Evolutionary conservation across 2,329 filamentous ascomycete species (phyloP).

Genomic region (Trichoderma koningiopsis): DNA sequence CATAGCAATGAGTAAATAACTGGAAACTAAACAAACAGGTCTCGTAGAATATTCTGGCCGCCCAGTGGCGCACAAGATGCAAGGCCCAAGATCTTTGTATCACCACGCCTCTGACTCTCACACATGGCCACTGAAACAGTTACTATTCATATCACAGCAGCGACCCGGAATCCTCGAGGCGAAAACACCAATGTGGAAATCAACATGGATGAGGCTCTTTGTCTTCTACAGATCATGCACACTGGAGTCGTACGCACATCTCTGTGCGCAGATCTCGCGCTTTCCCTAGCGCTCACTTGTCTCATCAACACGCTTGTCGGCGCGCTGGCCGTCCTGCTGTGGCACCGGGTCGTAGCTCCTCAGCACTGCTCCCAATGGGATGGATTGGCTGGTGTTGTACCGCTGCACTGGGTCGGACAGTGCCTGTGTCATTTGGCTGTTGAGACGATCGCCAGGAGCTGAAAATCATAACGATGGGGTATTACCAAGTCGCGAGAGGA

Average conservation of each 20-base stretch:
- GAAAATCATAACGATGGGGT: background rate
- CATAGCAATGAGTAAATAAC: background rate
- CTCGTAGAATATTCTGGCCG: background rate
- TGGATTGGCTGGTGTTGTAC: slow-evolving; percentile 21
- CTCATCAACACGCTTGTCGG: slow-evolving; percentile 20
- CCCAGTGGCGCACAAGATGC: background rate
- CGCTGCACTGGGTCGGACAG: slow-evolving; percentile 16
- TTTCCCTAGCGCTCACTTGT: slow-evolving; percentile 20
- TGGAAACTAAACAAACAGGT: background rate
- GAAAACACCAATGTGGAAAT: slow-evolving; percentile 21
- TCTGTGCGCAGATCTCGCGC: slow-evolving; percentile 27
- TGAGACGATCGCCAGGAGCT: slow-evolving; percentile 18
- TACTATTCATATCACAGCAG: slow-evolving; percentile 21
- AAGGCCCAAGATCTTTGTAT: background rate
- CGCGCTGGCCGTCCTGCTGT: slow-evolving; percentile 19
- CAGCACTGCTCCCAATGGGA: slow-evolving; percentile 18
- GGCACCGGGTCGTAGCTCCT: slow-evolving; percentile 14
- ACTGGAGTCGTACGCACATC: slow-evolving; percentile 24
- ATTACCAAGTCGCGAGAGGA: slow-evolving; percentile 1
- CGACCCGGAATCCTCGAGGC: slow-evolving; percentile 17
- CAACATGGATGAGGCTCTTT: slow-evolving; percentile 22
- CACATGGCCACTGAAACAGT: background rate
- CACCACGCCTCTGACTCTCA: background rate
- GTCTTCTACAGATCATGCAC: slow-evolving; percentile 25
- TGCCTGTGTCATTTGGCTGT: slow-evolving; percentile 8